Base-by-base conservation (phyloP, 148 eudicot genomes). In the Dianthus caryophyllus region DNA sequence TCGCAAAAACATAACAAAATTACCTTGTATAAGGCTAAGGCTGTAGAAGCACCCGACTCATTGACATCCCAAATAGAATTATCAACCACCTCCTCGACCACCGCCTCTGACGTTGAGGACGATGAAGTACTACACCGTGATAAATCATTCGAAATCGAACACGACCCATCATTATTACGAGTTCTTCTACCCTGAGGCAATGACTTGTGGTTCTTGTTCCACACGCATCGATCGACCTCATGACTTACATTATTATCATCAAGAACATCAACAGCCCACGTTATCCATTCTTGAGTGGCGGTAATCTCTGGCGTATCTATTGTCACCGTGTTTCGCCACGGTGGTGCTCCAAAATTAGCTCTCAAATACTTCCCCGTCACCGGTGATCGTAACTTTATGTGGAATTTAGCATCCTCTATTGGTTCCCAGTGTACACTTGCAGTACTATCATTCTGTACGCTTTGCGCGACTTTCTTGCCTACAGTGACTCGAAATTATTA, bases 381-480 rank as follows among this genome's bases (percentile, higher is more conserved):
- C 13, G 77, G 82, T 73, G 72, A 46, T 2, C 91, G 49, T 12
- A 61, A 41, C 48, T 38, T 61, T 17, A 61, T 46, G 27, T 61
- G 22, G 14, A 41, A 41, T 5, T n/a, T 41, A 1, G 30, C 96
- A 1, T 84, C 94, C 59, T 83, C 74, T 0, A 89, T 52, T 0
- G 96, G 91, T 71, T 89, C 97, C 97, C 97, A 92, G 30, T 89
- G 89, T 0, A 87, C 73, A 12, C 85, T 77, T 0, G 96, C 85
- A 51, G 84, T 81, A 52, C 77, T 33, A 15, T 80, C 77, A 11
- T 47, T 72, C 0, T 87, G 90, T 52, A 78, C 0, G 0, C 76
- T 74, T 62, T 85, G 97, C 9, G 48, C 36, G 1, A 87, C 97
- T 73, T 82, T 92, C 20, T 85, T 77, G 0, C 96, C 97, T 0